A percentile compares a stretch with the other conserved stretches of the same genome.
phyloP scores from a whole-genome alignment of 441 rosid species.

The Pelargonium myrrhifolium region DNA sequence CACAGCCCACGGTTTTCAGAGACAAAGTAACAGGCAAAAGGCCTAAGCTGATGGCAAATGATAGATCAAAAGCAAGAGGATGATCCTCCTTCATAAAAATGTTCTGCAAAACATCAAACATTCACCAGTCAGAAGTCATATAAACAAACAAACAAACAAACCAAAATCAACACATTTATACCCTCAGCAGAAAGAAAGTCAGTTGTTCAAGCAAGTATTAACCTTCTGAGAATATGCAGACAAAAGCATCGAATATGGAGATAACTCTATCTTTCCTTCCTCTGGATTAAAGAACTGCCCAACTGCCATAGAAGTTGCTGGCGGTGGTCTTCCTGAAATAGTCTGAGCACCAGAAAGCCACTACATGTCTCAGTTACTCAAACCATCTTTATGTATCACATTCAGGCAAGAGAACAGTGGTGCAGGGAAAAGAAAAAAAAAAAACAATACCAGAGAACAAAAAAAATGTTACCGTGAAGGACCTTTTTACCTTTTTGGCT shows the following conservation, averaged over 20 bases:
- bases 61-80: conserved; percentile 72
- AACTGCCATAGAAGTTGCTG: conserved; percentile 93
- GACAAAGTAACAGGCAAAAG: conserved; percentile 71
- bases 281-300: conserved; percentile 92
- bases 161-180: conserved; percentile 17
- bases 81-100: conserved; percentile 75
- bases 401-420: conserved; percentile 15
- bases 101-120: conserved; percentile 45
- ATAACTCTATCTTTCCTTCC: conserved; percentile 60
- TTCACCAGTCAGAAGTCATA: conserved; percentile 23
- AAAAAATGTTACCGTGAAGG: conserved; percentile 3
- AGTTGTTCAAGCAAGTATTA: conserved; percentile 18
- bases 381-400: conserved; percentile 15
- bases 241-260: conserved; percentile 57
- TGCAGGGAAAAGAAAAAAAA: conserved; percentile 11
- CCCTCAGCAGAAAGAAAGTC: conserved; percentile 6
- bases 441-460: background rate
- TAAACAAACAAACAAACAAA: conserved; percentile 15
- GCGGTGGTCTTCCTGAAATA: conserved; percentile 91
- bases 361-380: conserved; percentile 23
- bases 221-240: conserved; percentile 75
- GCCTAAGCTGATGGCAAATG: conserved; percentile 78
- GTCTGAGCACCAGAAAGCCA: conserved; percentile 50
- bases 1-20: conserved; percentile 74
- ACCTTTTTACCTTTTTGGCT: background rate